Percentiles rank a stretch among this genome's conserved stretches.
These are phyloP conservation scores for Xylaria flabelliformis DNA, from an alignment of 495 filamentous ascomycete genomes.

Conservation along the genomic window DNA sequence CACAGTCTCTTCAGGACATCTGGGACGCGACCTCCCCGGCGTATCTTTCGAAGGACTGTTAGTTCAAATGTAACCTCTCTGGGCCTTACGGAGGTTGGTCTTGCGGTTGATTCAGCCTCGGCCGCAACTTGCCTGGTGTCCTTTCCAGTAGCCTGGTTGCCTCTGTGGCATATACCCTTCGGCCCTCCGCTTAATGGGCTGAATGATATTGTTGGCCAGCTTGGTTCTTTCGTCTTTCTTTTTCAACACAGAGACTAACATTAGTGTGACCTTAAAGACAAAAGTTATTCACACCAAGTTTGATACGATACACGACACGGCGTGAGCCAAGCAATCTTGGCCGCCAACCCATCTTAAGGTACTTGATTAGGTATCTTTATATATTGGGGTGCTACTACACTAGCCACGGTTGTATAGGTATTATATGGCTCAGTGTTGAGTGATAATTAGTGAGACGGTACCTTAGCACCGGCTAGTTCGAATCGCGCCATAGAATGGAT, in stretches of 20 bases:
- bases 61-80: background rate
- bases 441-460: background rate
- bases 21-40: background rate
- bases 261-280: background rate
- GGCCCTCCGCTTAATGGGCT: background rate
- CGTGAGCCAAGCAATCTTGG: background rate
- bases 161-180: background rate
- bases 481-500: conserved; percentile 6
- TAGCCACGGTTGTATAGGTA: background rate
- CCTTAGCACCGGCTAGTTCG: conserved; percentile 9
- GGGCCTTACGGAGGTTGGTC: background rate
- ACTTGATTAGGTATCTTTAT: background rate
- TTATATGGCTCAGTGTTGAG: background rate
- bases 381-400: background rate
- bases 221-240: background rate
- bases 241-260: background rate
- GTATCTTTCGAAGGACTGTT: background rate
- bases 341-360: background rate
- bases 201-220: background rate
- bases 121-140: background rate
- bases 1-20: background rate
- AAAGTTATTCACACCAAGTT: background rate
- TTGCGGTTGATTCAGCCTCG: background rate
- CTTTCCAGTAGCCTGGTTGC: background rate
- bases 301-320: background rate